Conservation (phyloP, 2,329 filamentous ascomycete species). For the Clarireedia monteithiana region DNA sequence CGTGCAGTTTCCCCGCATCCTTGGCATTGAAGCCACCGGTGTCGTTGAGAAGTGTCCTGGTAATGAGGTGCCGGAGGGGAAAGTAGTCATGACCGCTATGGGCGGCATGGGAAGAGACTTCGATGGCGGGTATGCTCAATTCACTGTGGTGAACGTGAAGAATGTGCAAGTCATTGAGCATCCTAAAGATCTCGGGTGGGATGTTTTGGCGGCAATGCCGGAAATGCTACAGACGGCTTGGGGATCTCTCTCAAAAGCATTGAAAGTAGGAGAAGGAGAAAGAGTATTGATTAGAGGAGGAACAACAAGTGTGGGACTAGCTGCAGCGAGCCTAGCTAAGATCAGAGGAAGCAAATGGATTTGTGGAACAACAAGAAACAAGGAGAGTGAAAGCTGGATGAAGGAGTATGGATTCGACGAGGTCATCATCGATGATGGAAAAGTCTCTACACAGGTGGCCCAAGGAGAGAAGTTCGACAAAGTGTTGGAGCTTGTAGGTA, state of each 20-base stretch:
- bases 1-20: constrained; percentile 16
- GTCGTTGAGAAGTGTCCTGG: constrained; percentile 16
- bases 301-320: background rate
- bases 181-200: constrained; percentile 31
- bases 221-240: constrained; percentile 45
- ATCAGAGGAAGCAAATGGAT: constrained; percentile 26
- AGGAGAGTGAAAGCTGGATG: constrained; percentile 31
- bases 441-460: constrained; percentile 31
- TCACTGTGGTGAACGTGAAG: constrained; percentile 34
- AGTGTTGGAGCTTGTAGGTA: constrained; percentile 39
- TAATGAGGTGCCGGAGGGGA: constrained; percentile 32
- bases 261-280: constrained; percentile 34
- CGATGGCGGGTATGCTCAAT: constrained; percentile 43
- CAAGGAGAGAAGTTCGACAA: constrained; percentile 33
- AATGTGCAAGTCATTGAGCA: constrained; percentile 34
- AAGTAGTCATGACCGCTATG: constrained; percentile 39
- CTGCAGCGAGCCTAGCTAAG: background rate
- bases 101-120: constrained; percentile 40
- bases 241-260: constrained; percentile 34
- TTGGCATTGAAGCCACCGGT: constrained; percentile 20
- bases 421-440: constrained; percentile 37
- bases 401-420: constrained; percentile 34
- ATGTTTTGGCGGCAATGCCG: constrained; percentile 37
- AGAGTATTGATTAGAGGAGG: background rate
- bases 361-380: constrained; percentile 34